Evolutionary conservation across 2,329 filamentous ascomycete genomes (phyloP).

Genomic region (Coniella vitis): DNA sequence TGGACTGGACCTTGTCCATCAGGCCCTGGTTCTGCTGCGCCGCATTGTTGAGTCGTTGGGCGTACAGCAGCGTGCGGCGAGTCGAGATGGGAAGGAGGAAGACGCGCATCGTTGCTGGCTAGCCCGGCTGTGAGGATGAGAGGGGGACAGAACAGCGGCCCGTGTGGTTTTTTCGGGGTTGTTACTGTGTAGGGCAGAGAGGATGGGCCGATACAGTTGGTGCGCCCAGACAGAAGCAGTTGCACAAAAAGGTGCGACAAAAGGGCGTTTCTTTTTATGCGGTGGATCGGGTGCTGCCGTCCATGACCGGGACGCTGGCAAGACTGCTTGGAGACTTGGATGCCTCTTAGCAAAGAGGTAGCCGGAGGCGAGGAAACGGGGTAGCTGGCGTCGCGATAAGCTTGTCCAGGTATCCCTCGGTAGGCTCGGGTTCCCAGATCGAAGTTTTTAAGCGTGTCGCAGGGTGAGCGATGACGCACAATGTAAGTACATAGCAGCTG

Average conservation of each 20-base stretch:
- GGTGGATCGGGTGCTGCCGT: background rate
- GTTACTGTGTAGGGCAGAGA: background rate
- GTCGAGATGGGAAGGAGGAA: slow-evolving; percentile 92
- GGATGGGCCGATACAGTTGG: no score
- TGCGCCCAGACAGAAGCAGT: no score
- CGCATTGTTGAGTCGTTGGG: slow-evolving; percentile 62
- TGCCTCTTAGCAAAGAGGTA: background rate
- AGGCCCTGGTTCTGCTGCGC: slow-evolving; percentile 47
- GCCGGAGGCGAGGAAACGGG: background rate
- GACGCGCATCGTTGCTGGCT: slow-evolving; percentile 64
- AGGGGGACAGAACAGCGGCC: background rate
- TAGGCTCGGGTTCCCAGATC: background rate
- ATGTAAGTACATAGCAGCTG: no score
- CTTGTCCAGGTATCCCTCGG: background rate
- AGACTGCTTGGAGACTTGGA: background rate
- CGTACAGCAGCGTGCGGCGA: slow-evolving; percentile 85
- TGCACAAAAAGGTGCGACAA: no score
- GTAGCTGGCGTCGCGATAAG: background rate
- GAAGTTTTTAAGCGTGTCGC: background rate
- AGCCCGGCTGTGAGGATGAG: background rate
- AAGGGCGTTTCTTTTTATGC: background rate
- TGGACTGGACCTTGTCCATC: slow-evolving; percentile 62
- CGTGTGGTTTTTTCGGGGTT: no score
- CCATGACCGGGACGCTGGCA: background rate
- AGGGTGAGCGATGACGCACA: background rate